These are phyloP conservation scores for Ceratocystis eucalypticola DNA, from an alignment of 2,329 filamentous ascomycete species.

Conservation along the genomic window DNA sequence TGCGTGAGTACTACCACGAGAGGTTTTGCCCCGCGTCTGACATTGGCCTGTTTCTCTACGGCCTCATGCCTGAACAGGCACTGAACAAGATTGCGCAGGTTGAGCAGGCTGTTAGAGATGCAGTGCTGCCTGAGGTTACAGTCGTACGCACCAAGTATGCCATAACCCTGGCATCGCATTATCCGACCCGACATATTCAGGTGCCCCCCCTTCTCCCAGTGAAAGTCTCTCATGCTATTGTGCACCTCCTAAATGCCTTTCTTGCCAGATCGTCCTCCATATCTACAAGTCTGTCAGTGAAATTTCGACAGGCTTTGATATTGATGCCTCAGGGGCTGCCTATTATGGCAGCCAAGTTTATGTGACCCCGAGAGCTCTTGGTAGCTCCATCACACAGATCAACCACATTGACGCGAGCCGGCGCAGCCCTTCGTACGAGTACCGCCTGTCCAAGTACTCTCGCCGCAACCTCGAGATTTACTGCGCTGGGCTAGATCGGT, in stretches of 20 bases:
- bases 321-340: slow-evolving; percentile 69
- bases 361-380: slow-evolving; percentile 60
- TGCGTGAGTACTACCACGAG: slow-evolving; percentile 68
- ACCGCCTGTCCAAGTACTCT: slow-evolving; percentile 72
- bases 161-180: slow-evolving; percentile 72
- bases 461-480: slow-evolving; percentile 74
- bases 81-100: slow-evolving; percentile 76
- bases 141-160: slow-evolving; percentile 77
- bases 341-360: slow-evolving; percentile 74
- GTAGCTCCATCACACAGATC: slow-evolving; percentile 67
- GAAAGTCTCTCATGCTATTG: background rate
- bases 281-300: slow-evolving; percentile 75
- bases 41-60: slow-evolving; percentile 77
- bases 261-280: slow-evolving; percentile 58
- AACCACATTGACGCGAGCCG: slow-evolving; percentile 69
- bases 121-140: slow-evolving; percentile 69
- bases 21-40: slow-evolving; percentile 71
- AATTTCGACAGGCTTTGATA: slow-evolving; percentile 78
- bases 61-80: slow-evolving; percentile 60
- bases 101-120: slow-evolving; percentile 59
- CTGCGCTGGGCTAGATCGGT: slow-evolving; percentile 61
- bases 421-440: slow-evolving; percentile 77
- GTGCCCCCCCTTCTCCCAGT: slow-evolving; percentile 23
- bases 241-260: background rate
- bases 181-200: slow-evolving; percentile 68